phyloP scores from a whole-genome alignment of 208 protist genomes.

The Acanthamoeba lugdunensis region DNA sequence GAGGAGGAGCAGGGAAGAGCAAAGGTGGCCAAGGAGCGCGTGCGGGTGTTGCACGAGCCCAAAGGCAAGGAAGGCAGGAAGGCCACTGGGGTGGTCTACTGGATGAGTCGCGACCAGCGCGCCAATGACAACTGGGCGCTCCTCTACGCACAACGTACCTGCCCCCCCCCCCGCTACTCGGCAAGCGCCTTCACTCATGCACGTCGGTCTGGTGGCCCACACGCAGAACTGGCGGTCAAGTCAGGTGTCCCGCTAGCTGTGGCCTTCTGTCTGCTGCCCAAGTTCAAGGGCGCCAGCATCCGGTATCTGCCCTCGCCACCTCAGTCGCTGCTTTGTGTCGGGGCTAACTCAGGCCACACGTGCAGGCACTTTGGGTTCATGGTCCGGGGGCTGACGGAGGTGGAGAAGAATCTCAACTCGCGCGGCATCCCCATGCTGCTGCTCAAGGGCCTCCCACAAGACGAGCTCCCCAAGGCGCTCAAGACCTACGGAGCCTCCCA shows the following conservation, averaged over 20 bases:
- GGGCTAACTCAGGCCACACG: not conserved
- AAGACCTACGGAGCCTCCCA: slow-evolving; percentile 8
- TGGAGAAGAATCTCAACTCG: slow-evolving; percentile 37
- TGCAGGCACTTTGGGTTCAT: slow-evolving; percentile 67
- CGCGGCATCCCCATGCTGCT: slow-evolving; percentile 27
- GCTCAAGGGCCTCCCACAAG: slow-evolving; percentile 39
- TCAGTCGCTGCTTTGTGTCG: not conserved
- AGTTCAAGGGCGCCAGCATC: slow-evolving; percentile 61
- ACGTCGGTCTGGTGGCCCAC: too few species aligned
- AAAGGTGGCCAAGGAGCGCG: slow-evolving; percentile 30
- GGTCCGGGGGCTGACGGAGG: slow-evolving; percentile 30
- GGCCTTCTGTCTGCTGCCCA: slow-evolving; percentile 50
- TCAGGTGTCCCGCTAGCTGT: not conserved
- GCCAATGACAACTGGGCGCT: slow-evolving; percentile 67
- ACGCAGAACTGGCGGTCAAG: not conserved
- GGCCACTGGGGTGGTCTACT: slow-evolving; percentile 20
- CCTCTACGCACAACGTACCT: slow-evolving; percentile 32
- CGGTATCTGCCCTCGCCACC: not conserved
- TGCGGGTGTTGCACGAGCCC: slow-evolving; percentile 15
- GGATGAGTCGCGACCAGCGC: slow-evolving; percentile 61
- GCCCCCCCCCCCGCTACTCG: not conserved
- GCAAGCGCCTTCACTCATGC: not conserved
- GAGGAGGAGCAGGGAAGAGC: not conserved
- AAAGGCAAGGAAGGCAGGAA: not conserved
- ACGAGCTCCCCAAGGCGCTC: not conserved